Base-by-base conservation (phyloP, 2,329 filamentous ascomycete genomes). In the Colletotrichum sublineola region DNA sequence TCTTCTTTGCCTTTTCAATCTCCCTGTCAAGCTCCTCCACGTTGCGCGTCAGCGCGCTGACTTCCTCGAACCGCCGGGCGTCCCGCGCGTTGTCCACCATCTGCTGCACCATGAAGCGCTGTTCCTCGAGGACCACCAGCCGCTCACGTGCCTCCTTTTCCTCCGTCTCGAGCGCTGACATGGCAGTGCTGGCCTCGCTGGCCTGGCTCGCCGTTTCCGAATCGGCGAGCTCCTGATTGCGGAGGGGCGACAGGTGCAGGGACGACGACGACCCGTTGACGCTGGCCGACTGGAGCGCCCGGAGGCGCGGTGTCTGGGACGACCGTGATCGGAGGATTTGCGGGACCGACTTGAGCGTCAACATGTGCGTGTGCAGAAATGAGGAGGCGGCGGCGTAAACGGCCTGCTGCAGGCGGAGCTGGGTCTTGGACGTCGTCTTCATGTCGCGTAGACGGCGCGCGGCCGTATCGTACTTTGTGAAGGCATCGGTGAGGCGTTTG, bases 351-450 rank as follows among this genome's bases (percentile, higher is more conserved):
- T 94, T 97, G 18, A 98, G 84, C 0, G 95, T 94, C 11, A 98
- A 87, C 94, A 98, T 97, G 78, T 98, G 94, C 5, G 94, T 88
- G 78, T 97, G 95, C 5, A 98, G 83, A 77, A 98, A 98, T 61
- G 89, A 88, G 64, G 92, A 94, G 1, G 95, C 94, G 76, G 95
- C 92, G 48, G 92, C 89, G 77, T 97, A 95, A 15, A 98, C 91
- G 3, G 94, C 91, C 77, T 91, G 93, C 77, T 97, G 95, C 5
- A 98, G 84, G 57, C 89, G 88, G 69, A 90, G 83, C 78, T 97
- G 95, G 0, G 93, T 91, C 0, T 90, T 86, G 61, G 90, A 95
- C 5, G 90, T 84, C 0, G 93, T 93, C 20, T 91, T 91, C 60
- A 97, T 84, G 77, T 97, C 94, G 40, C 95, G 90, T 68, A 98